Evolutionary conservation across 768 basidiomycete species (phyloP).

Genomic region (Russula earlei): DNA sequence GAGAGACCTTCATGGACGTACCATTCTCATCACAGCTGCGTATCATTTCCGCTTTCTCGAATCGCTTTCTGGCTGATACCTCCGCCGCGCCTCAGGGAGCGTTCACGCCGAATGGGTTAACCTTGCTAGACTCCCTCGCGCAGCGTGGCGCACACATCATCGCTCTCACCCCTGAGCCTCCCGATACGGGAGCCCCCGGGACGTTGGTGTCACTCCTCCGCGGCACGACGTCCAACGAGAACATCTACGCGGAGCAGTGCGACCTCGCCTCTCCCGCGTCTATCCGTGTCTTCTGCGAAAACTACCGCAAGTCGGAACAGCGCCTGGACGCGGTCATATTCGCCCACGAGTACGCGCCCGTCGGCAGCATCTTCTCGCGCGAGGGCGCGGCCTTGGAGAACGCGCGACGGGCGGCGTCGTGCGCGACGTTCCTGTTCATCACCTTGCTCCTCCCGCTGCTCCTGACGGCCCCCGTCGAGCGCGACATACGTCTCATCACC

Average conservation of each 20-base stretch:
- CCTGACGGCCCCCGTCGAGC: constrained; percentile 75
- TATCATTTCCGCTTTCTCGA: background rate
- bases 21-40: constrained; percentile 61
- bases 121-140: constrained; percentile 56
- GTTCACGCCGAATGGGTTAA: constrained; percentile 65
- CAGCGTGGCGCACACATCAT: constrained; percentile 72
- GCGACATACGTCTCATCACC: constrained; percentile 84
- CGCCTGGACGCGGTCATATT: constrained; percentile 74
- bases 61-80: background rate
- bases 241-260: constrained; percentile 73
- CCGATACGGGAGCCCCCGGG: constrained; percentile 44
- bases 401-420: constrained; percentile 38
- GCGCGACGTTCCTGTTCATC: constrained; percentile 69
- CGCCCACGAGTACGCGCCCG: constrained; percentile 63
- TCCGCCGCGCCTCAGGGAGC: constrained; percentile 44
- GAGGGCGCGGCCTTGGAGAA: constrained; percentile 25
- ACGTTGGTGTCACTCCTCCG: constrained; percentile 60
- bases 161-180: constrained; percentile 53
- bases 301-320: constrained; percentile 54
- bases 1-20: constrained; percentile 63
- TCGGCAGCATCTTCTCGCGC: constrained; percentile 40
- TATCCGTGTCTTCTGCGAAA: constrained; percentile 58
- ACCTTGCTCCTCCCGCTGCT: constrained; percentile 74
- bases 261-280: constrained; percentile 57
- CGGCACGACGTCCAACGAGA: constrained; percentile 58